A percentile compares a stretch with the other conserved stretches of the same genome.
These are phyloP conservation scores for Teratosphaeria destructans DNA, from an alignment of 2,329 filamentous ascomycete genomes.

Conservation along the genomic window DNA sequence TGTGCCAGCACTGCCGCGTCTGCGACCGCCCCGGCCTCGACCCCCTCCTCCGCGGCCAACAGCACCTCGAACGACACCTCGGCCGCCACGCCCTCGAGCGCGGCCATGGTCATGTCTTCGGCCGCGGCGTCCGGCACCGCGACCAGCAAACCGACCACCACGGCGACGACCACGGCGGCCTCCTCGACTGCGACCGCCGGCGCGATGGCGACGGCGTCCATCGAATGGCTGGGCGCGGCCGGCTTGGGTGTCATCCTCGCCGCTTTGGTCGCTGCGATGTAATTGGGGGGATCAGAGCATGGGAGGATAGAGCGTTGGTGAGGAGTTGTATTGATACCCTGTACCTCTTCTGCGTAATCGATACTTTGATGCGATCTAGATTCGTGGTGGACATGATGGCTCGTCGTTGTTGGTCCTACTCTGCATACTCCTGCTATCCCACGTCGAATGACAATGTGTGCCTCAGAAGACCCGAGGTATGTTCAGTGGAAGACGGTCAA, in stretches of 20 bases:
- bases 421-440: not conserved
- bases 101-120: not conserved
- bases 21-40: not conserved
- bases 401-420: not conserved
- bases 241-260: conserved; percentile 5
- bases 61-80: not conserved
- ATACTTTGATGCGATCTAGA: not conserved
- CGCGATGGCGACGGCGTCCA: not conserved
- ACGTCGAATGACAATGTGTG: not conserved
- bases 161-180: not conserved
- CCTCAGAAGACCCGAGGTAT: not conserved
- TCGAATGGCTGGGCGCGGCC: not conserved
- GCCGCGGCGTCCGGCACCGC: not conserved
- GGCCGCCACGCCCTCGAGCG: not conserved
- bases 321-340: not conserved
- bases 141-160: not conserved
- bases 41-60: not conserved
- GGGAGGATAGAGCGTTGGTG: not conserved
- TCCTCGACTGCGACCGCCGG: conserved; percentile 1
- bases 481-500: not conserved
- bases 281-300: not conserved
- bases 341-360: not conserved
- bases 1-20: conserved; percentile 15
- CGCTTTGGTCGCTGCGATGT: conserved; percentile 6
- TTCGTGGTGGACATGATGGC: not conserved